phyloP scores from a whole-genome alignment of 148 eudicot genomes.

The Selenicereus undatus region DNA sequence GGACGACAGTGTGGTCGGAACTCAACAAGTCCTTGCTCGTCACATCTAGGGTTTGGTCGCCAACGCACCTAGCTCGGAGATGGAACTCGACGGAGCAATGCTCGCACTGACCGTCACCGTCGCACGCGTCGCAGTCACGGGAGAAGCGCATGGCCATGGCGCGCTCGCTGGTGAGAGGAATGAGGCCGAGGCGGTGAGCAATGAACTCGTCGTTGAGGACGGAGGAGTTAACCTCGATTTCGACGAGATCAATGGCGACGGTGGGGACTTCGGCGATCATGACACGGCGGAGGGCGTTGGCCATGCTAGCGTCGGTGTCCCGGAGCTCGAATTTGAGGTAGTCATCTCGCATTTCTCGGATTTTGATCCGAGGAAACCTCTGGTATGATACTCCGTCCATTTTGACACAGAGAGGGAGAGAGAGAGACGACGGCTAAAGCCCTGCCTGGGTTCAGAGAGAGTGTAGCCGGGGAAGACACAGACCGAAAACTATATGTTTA shows the following conservation, averaged over 20 bases:
- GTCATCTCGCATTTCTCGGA: constrained; percentile 70
- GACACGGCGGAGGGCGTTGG: constrained; percentile 92
- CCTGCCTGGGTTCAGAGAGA: background rate
- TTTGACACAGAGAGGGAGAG: background rate
- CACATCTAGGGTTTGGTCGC: constrained; percentile 80
- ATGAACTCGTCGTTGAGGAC: constrained; percentile 91
- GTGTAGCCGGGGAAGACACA: background rate
- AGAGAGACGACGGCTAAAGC: background rate
- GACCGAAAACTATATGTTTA: too few species aligned
- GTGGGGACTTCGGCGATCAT: constrained; percentile 98
- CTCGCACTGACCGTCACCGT: constrained; percentile 96
- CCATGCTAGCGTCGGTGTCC: constrained; percentile 69
- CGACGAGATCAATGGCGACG: constrained; percentile 83
- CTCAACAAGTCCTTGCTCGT: constrained; percentile 64
- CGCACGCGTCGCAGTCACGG: constrained; percentile 90
- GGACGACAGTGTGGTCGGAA: constrained; percentile 76
- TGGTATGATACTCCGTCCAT: constrained; percentile 51
- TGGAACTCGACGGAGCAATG: constrained; percentile 92
- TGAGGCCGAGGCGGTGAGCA: constrained; percentile 79
- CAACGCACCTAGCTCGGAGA: constrained; percentile 65
- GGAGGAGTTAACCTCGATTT: constrained; percentile 88
- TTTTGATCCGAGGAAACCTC: constrained; percentile 70
- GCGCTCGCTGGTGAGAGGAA: constrained; percentile 77
- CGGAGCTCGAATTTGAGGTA: constrained; percentile 82
- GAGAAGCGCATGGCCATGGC: constrained; percentile 98